Base-by-base conservation (phyloP, 1,139 yeast species). In the Pichia norvegensis region DNA sequence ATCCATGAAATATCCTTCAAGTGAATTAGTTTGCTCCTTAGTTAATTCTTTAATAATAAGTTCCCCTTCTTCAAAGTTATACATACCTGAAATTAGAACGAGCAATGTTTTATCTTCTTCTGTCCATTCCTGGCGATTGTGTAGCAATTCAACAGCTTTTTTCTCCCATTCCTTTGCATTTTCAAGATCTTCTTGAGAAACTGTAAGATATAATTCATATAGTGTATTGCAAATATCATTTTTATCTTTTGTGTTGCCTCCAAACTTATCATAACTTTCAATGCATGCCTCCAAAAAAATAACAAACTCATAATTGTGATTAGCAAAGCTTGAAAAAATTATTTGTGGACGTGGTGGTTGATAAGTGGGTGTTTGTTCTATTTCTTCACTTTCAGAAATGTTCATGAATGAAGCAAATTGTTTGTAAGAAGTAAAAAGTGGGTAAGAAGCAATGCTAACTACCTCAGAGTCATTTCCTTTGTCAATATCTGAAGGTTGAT, bases 211-310 rank as follows among this genome's bases (percentile, higher is more conserved):
- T 70, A 86, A 71, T 58, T 92, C 97, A 59, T 81, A 84, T 38
- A 92, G 67, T 0, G 97, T 87, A 10, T 85, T 77, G 46, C 85
- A 67, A 33, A 90, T 71, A 42, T 85, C 95, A 46, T 73, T 75
- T 53, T 80, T 78, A 56, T 87, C 95, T 52, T 75, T 74, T 19
- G 69, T 68, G 48, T 79, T 75, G 0, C 94, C 95, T 50, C 84
- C 92, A 58, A 79, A 85, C 50, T 72, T 74, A 49, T 84, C 90
- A 60, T 85, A 85, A 9, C 85, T 74, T 55, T 83, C 87, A 17
- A 88, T 67, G 57, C 97, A 87, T 0, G 97, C 97, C 60, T 92
- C 98, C 46, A 92, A 66, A 55, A 94, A 90, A n/a, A 86, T 85
- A 19, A 90, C 95, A 71, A 92, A 90, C 58, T 90, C 94, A 58